A percentile compares a stretch with the other conserved stretches of the same genome.
Conservation (phyloP, 2,329 filamentous ascomycete species). For the Pseudogymnoascus sp. region DNA sequence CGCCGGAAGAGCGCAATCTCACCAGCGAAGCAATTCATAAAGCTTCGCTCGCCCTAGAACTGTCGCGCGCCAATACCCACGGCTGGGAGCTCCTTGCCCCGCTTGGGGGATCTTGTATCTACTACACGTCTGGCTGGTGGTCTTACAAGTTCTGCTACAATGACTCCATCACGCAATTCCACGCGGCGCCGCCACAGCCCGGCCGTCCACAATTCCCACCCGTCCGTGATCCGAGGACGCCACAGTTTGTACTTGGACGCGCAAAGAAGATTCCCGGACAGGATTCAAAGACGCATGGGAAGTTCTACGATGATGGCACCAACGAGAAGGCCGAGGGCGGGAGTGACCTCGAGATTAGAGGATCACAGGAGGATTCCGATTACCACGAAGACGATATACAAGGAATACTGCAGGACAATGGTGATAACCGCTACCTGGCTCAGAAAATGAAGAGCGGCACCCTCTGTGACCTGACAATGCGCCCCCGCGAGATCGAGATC, state of each 20-base stretch:
- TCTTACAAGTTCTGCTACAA: slow-evolving; percentile 71
- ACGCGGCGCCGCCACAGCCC: slow-evolving; percentile 55
- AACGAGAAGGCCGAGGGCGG: slow-evolving; percentile 18
- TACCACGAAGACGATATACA: slow-evolving; percentile 7
- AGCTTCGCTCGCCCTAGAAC: slow-evolving; percentile 57
- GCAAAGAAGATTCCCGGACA: slow-evolving; percentile 33
- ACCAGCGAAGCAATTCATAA: slow-evolving; percentile 43
- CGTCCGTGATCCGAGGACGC: slow-evolving; percentile 55
- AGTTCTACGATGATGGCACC: slow-evolving; percentile 21
- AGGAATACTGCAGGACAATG: slow-evolving; percentile 54
- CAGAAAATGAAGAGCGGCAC: slow-evolving; percentile 61
- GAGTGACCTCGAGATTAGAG: slow-evolving; percentile 20
- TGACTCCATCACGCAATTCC: slow-evolving; percentile 61
- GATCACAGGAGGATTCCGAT: slow-evolving; percentile 20
- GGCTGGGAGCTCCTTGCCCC: slow-evolving; percentile 62
- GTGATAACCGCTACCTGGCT: slow-evolving; percentile 61
- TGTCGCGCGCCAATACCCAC: slow-evolving; percentile 58
- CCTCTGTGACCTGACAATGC: slow-evolving; percentile 63
- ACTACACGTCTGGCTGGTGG: slow-evolving; percentile 69
- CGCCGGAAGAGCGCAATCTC: slow-evolving; percentile 38
- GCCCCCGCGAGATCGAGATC: slow-evolving; percentile 60
- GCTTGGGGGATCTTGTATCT: slow-evolving; percentile 63
- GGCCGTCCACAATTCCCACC: slow-evolving; percentile 58
- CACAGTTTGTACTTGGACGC: slow-evolving; percentile 56
- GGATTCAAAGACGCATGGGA: slow-evolving; percentile 13